phyloP scores from a whole-genome alignment of 805 yeast genomes.

The Ogataea naganishii region DNA sequence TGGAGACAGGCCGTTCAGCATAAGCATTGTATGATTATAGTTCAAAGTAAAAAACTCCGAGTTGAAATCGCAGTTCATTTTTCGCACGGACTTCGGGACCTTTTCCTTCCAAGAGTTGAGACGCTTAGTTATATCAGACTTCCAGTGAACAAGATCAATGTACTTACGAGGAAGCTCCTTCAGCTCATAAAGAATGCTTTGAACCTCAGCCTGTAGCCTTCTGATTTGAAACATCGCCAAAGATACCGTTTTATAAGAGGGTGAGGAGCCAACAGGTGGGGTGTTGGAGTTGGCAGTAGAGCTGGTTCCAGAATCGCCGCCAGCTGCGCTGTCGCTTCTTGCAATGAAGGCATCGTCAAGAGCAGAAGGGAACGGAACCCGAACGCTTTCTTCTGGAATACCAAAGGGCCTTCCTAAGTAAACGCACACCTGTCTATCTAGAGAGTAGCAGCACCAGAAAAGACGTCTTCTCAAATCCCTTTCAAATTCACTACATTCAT shows the following conservation, averaged over 20 bases:
- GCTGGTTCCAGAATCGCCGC: slow-evolving; percentile 13
- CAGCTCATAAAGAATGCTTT: slow-evolving; percentile 60
- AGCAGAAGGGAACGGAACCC: slow-evolving; percentile 62
- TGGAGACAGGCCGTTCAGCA: slow-evolving; percentile 74
- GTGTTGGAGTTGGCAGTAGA: too few species aligned
- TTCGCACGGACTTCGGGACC: slow-evolving; percentile 45
- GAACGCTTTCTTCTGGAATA: slow-evolving; percentile 72
- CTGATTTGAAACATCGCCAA: slow-evolving; percentile 62
- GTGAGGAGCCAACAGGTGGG: too few species aligned
- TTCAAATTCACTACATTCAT: slow-evolving; percentile 34
- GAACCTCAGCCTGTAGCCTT: slow-evolving; percentile 69
- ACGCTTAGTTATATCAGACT: slow-evolving; percentile 35
- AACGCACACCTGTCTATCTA: slow-evolving; percentile 81
- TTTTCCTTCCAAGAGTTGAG: slow-evolving; percentile 55
- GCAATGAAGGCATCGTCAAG: slow-evolving; percentile 64
- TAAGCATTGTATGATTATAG: slow-evolving; percentile 64
- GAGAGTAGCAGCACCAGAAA: slow-evolving; percentile 84
- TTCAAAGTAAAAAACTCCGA: slow-evolving; percentile 62
- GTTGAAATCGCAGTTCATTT: slow-evolving; percentile 71
- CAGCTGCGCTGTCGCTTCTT: slow-evolving; percentile 17
- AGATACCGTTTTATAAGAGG: slow-evolving; percentile 64
- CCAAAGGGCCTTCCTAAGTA: slow-evolving; percentile 86
- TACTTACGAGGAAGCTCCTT: slow-evolving; percentile 64
- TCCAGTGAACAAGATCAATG: slow-evolving; percentile 53
- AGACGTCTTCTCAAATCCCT: slow-evolving; percentile 65